These are phyloP conservation scores for Solanum pinnatisectum DNA, from an alignment of 257 asterid genomes.

Conservation along the genomic window DNA sequence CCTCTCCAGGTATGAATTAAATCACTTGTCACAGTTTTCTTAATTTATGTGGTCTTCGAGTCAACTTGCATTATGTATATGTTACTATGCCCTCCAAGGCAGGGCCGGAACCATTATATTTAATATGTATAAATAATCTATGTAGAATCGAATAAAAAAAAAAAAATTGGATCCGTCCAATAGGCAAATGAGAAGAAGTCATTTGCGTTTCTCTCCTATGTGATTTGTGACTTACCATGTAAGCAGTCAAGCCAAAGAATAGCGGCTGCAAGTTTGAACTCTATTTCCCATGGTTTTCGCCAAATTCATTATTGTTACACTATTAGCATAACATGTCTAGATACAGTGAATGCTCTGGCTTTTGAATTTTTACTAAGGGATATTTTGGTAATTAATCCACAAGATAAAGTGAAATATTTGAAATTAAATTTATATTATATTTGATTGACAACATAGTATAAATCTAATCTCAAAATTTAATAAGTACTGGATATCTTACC, in stretches of 20 bases:
- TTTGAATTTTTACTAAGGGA: background rate
- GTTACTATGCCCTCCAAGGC: background rate
- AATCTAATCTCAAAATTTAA: too few species aligned
- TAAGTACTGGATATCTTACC: too few species aligned
- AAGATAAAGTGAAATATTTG: background rate
- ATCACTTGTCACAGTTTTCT: background rate
- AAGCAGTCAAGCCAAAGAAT: too few species aligned
- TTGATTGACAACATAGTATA: background rate
- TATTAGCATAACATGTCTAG: background rate
- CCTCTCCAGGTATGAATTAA: constrained; percentile 40
- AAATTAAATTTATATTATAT: too few species aligned
- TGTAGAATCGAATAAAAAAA: background rate
- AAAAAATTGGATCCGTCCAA: background rate
- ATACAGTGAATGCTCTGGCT: background rate
- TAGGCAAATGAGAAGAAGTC: background rate
- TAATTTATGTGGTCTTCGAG: background rate
- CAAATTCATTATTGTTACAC: background rate
- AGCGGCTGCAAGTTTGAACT: rapidly evolving
- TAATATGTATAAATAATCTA: background rate
- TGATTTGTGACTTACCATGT: background rate
- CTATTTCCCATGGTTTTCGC: background rate
- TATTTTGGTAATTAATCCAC: background rate
- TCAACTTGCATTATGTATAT: background rate
- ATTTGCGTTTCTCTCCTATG: background rate
- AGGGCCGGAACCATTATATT: background rate